Evolutionary conservation across 2,329 filamentous ascomycete genomes (phyloP).

Genomic region (Sclerotiophoma versabilis): DNA sequence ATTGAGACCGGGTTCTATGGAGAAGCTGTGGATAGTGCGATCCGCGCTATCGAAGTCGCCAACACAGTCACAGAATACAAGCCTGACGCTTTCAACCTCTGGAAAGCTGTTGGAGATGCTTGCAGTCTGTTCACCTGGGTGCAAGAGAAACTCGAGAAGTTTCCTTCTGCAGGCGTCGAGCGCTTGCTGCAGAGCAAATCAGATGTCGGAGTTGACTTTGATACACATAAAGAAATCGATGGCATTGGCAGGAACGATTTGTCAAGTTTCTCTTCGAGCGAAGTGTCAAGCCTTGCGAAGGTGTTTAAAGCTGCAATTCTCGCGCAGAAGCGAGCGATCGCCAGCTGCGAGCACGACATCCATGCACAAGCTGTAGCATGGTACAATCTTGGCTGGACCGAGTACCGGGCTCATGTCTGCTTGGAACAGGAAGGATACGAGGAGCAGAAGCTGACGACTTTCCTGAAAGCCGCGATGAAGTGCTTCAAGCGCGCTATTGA

Average conservation of each 20-base stretch:
- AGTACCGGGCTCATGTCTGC: constrained; percentile 79
- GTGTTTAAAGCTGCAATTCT: constrained; percentile 77
- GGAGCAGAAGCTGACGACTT: constrained; percentile 63
- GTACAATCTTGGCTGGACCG: constrained; percentile 96
- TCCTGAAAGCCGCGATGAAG: constrained; percentile 80
- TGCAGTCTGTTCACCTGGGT: constrained; percentile 84
- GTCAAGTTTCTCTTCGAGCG: constrained; percentile 24
- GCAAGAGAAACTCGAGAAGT: constrained; percentile 68
- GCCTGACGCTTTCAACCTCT: constrained; percentile 84
- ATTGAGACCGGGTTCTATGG: constrained; percentile 87
- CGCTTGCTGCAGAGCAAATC: constrained; percentile 62
- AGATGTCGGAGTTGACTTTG: constrained; percentile 60
- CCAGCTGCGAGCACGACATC: constrained; percentile 73
- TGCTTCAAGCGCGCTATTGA: constrained; percentile 98
- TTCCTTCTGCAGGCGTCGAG: constrained; percentile 67
- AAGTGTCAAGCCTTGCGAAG: constrained; percentile 53
- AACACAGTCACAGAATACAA: constrained; percentile 66
- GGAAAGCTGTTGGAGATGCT: constrained; percentile 91
- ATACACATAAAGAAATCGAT: constrained; percentile 73
- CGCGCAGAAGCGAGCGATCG: constrained; percentile 85
- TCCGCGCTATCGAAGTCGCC: constrained; percentile 73
- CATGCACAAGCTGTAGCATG: constrained; percentile 95
- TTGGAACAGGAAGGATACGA: constrained; percentile 54
- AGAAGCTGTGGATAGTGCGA: constrained; percentile 75
- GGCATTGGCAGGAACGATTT: constrained; percentile 59